Base-by-base conservation (phyloP, 1,139 yeast genomes). In the Candida sanyaensis region DNA sequence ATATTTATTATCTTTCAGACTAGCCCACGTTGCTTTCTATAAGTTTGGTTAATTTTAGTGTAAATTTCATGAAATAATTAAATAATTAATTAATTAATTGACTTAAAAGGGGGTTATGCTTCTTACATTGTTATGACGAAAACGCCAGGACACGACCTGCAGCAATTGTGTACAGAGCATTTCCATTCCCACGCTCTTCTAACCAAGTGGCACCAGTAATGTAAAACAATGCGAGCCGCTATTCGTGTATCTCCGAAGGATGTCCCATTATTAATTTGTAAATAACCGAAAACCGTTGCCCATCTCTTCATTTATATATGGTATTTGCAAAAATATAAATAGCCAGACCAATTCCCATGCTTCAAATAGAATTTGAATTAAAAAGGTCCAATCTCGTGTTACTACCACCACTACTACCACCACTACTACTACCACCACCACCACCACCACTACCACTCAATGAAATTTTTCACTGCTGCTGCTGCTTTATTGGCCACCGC, bases 391-490 rank as follows among this genome's bases (percentile, higher is more conserved):
- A 17, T 17, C 21, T 17, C 21, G 2, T 17, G 21, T 17, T 17
- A 17, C 21, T 17, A n/a, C 21, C 3, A 17, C 21, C 21, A 17
- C 21, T 3, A 17, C 3, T 3, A 17, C 21, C 3, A 17, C 21
- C 3, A 17, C 21, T 3, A 17, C 21, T 3, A 17, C 3, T 3
- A 17, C 21, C 3, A 17, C 21, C n/a, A n/a, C n/a, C n/a, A n/a
- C 21, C 3, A 17, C 21, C 21, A 17, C 21, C 21, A 17, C 3
- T 3, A 17, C 21, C 3, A 17, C 21, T 17, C 21, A 12, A 50
- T 53, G 56, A 47, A 53, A 46, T 53, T 50, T 47, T 29, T 47
- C 34, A 39, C 54, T 17, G 12, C 52, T 10, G 24, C 45, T 30
- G 28, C 43, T 17, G 46, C 47, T 29, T 39, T 53, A 26, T 47